Evolutionary conservation across 345 rosid species (phyloP).

Genomic region (Gossypium rotundifolium): DNA sequence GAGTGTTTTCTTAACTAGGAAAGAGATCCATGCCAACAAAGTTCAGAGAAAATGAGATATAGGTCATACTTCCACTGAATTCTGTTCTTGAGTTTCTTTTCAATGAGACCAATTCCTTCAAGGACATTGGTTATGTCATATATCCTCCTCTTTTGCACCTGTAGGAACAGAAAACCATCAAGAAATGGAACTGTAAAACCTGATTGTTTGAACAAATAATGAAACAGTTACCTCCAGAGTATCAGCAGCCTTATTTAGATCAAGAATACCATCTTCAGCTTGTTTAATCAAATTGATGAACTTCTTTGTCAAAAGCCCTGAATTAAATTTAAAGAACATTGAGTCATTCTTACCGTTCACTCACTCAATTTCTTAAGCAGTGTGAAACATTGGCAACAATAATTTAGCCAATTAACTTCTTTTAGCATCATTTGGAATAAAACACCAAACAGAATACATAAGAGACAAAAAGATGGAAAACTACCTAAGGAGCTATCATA

Average conservation of each 20-base stretch:
- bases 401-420: neutral
- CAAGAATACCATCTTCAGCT: slow-evolving; percentile 94
- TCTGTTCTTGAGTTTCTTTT: slow-evolving; percentile 93
- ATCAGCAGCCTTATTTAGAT: slow-evolving; percentile 93
- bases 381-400: no score
- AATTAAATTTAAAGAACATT: slow-evolving; percentile 18
- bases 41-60: slow-evolving; percentile 12
- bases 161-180: slow-evolving; percentile 18
- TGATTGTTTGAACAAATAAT: slow-evolving; percentile 1
- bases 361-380: neutral
- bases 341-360: neutral
- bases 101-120: slow-evolving; percentile 98
- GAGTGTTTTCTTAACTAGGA: slow-evolving; percentile 13
- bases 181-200: slow-evolving; percentile 6
- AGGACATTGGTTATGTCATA: slow-evolving; percentile 97
- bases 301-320: slow-evolving; percentile 96
- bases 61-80: slow-evolving; percentile 96
- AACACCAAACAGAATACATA: neutral
- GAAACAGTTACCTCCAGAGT: slow-evolving; percentile 65
- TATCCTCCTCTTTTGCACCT: slow-evolving; percentile 98
- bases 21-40: neutral
- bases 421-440: neutral
- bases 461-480: no score
- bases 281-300: slow-evolving; percentile 91
- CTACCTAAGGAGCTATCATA: slow-evolving; percentile 98